Evolutionary conservation across 164 flowering plant species (phyloP).

Genomic region (Nymphaea thermarum): DNA sequence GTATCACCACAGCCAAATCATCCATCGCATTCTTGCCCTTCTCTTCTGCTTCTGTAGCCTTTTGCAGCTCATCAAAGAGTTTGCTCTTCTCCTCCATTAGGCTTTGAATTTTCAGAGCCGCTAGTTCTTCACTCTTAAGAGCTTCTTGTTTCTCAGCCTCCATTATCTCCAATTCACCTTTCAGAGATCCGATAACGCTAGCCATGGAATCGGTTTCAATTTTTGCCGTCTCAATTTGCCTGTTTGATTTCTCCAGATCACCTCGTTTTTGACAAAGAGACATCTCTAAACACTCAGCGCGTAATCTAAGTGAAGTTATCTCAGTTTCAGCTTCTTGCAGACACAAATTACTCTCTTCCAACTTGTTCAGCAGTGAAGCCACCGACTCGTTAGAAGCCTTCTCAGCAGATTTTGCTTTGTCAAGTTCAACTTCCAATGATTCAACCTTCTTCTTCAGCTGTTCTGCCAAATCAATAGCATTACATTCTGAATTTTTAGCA

Average conservation of each 20-base stretch:
- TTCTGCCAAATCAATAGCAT: slow-evolving; percentile 39
- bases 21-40: slow-evolving; percentile 90
- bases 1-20: slow-evolving; percentile 82
- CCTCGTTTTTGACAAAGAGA: slow-evolving; percentile 38
- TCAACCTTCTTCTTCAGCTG: slow-evolving; percentile 54
- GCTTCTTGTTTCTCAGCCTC: slow-evolving; percentile 65
- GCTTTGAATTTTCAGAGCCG: slow-evolving; percentile 52
- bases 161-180: slow-evolving; percentile 44
- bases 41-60: slow-evolving; percentile 59
- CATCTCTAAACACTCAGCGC: slow-evolving; percentile 55
- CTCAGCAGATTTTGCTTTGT: slow-evolving; percentile 50
- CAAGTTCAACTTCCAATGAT: slow-evolving; percentile 35
- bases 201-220: slow-evolving; percentile 41
- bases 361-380: slow-evolving; percentile 50
- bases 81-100: slow-evolving; percentile 75
- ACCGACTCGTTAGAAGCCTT: slow-evolving; percentile 63
- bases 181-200: slow-evolving; percentile 37
- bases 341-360: slow-evolving; percentile 49
- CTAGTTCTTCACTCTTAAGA: slow-evolving; percentile 58
- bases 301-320: slow-evolving; percentile 47
- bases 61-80: slow-evolving; percentile 55
- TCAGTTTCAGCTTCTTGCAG: slow-evolving; percentile 64
- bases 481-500: slow-evolving; percentile 61
- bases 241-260: slow-evolving; percentile 53
- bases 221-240: slow-evolving; percentile 22